These are phyloP conservation scores for Pseudoscleropodium purum DNA, from an alignment of 225 moss, liverwort and hornwort genomes.

Conservation along the genomic window DNA sequence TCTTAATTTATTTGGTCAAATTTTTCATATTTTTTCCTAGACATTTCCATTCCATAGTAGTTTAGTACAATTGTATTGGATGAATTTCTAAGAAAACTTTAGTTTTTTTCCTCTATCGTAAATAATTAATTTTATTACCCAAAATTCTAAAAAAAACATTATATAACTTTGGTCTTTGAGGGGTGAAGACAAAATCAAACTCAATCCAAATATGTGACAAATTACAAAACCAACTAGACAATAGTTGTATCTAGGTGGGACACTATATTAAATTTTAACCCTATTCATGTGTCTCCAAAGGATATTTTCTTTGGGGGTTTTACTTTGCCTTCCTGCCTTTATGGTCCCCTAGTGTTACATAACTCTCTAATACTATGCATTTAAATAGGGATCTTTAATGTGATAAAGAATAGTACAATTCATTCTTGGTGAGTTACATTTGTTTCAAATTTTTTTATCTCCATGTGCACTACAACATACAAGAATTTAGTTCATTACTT, in stretches of 20 bases:
- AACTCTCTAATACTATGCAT: background rate
- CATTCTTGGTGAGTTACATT: accelerated
- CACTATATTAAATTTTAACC: background rate
- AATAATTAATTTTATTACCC: background rate
- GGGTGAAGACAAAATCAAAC: background rate
- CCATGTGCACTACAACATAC: accelerated
- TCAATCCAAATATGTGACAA: background rate
- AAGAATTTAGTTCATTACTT: background rate
- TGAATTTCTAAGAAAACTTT: background rate
- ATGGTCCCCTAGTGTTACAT: background rate
- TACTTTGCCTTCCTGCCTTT: background rate
- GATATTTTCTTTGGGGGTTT: accelerated
- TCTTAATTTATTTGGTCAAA: background rate
- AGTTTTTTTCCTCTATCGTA: too few relatives aligned
- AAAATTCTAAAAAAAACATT: background rate
- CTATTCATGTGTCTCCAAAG: too few relatives aligned
- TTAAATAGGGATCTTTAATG: background rate
- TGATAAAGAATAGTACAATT: background rate
- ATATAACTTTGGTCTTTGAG: background rate
- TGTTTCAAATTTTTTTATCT: background rate
- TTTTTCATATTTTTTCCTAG: too few relatives aligned
- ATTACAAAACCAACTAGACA: background rate
- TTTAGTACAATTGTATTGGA: background rate
- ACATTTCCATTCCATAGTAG: background rate
- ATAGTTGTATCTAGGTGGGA: too few relatives aligned